A percentile compares a stretch with the other conserved stretches of the same genome.
Conservation (phyloP, 2,329 filamentous ascomycete species). For the Colletotrichum truncatum region DNA sequence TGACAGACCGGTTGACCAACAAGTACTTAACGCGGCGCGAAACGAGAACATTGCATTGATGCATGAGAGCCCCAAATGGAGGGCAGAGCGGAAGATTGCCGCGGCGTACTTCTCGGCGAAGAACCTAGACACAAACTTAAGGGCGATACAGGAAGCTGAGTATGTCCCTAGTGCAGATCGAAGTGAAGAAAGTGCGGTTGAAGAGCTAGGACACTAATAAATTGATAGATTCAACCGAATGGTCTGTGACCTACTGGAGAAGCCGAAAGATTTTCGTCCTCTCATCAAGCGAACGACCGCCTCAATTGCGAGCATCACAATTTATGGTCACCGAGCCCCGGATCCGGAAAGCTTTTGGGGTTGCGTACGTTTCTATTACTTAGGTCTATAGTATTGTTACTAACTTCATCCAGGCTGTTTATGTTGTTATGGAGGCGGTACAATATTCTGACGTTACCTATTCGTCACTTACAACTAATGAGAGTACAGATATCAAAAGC, state of each 20-base stretch:
- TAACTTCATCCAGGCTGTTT: slow-evolving; percentile 1
- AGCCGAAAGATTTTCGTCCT: not conserved
- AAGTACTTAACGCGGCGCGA: not conserved
- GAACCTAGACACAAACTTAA: slow-evolving; percentile 52
- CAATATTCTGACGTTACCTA: too few species aligned
- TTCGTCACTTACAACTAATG: too few species aligned
- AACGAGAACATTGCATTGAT: slow-evolving; percentile 41
- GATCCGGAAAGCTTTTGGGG: slow-evolving; percentile 13
- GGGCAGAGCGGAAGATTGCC: slow-evolving; percentile 53
- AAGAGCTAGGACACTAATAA: not conserved
- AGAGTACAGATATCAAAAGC: slow-evolving; percentile 46
- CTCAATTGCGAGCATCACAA: not conserved
- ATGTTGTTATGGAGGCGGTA: not conserved
- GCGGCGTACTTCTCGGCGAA: slow-evolving; percentile 55
- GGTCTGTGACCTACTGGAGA: slow-evolving; percentile 3
- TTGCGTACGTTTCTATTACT: not conserved
- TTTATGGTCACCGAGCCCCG: slow-evolving; percentile 4
- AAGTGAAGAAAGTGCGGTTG: fast-evolving
- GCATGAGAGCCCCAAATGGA: slow-evolving; percentile 55
- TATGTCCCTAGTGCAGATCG: too few species aligned
- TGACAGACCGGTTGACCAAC: slow-evolving; percentile 43
- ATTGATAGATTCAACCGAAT: not conserved
- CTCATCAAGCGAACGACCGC: slow-evolving; percentile 12
- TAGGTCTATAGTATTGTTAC: fast-evolving
- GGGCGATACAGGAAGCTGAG: slow-evolving; percentile 55